Conservation (phyloP, 176 grass and related monocot species). For the Miscanthus lutarioriparius region DNA sequence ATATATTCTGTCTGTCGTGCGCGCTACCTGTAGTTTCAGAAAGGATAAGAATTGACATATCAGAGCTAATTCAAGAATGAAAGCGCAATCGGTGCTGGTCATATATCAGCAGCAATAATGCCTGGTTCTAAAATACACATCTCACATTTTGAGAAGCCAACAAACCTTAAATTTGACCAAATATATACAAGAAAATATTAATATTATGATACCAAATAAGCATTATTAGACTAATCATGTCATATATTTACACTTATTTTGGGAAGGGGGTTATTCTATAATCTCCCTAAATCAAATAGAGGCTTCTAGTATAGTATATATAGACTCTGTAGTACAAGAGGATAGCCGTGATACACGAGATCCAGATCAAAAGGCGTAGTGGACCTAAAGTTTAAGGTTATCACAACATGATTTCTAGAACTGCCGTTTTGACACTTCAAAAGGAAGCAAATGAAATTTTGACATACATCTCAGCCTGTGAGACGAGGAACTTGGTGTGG, state of each 20-base stretch:
- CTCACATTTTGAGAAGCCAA: too few relatives aligned
- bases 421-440: background rate
- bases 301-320: background rate
- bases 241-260: too few relatives aligned
- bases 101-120: background rate
- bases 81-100: background rate
- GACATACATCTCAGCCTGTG: background rate
- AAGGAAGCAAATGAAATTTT: background rate
- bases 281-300: background rate
- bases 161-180: too few relatives aligned
- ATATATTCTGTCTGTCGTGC: conserved; percentile 8
- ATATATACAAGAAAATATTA: too few relatives aligned
- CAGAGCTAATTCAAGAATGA: background rate
- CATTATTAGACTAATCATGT: too few relatives aligned
- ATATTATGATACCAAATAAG: too few relatives aligned
- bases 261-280: too few relatives aligned
- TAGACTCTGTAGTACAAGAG: background rate
- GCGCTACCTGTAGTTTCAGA: background rate
- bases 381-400: too few relatives aligned
- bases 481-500: background rate
- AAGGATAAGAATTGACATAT: background rate
- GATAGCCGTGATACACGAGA: too few relatives aligned
- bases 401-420: background rate
- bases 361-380: background rate
- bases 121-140: too few relatives aligned